Conservation (phyloP, 2,329 filamentous ascomycete species). For the Orbilia quercus region DNA sequence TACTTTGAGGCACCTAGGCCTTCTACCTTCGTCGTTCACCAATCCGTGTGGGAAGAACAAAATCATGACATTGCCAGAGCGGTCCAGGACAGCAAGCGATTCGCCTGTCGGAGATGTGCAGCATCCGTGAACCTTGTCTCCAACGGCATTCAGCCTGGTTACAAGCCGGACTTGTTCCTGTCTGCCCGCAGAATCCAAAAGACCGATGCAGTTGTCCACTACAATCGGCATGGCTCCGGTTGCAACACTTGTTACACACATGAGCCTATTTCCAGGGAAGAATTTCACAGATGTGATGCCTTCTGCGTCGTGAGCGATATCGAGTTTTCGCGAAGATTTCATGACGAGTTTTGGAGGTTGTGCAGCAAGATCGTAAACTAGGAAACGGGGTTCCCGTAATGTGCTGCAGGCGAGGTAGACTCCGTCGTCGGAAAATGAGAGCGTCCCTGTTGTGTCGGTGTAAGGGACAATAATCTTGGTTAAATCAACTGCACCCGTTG, state of each 20-base stretch:
- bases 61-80: constrained; percentile 51
- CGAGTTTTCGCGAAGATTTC: constrained; percentile 57
- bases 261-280: constrained; percentile 52
- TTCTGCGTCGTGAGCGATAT: constrained; percentile 54
- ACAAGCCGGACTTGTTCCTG: constrained; percentile 44
- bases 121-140: constrained; percentile 55
- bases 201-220: constrained; percentile 52
- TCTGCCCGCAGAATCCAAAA: constrained; percentile 36
- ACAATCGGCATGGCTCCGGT: constrained; percentile 48
- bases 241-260: constrained; percentile 56
- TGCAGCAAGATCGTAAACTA: constrained; percentile 52
- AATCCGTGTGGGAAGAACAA: constrained; percentile 49
- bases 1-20: constrained; percentile 50
- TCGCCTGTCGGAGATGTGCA: constrained; percentile 52
- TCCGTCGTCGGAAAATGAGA: constrained; percentile 52
- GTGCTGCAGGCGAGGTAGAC: constrained; percentile 55
- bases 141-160: constrained; percentile 46
- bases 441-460: constrained; percentile 44
- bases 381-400: constrained; percentile 49
- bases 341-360: constrained; percentile 55
- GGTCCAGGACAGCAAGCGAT: constrained; percentile 43
- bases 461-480: constrained; percentile 53
- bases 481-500: constrained; percentile 24
- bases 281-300: constrained; percentile 56
- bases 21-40: constrained; percentile 52